phyloP scores from a whole-genome alignment of 495 filamentous ascomycete genomes.

The Schizothecium vesticola region DNA sequence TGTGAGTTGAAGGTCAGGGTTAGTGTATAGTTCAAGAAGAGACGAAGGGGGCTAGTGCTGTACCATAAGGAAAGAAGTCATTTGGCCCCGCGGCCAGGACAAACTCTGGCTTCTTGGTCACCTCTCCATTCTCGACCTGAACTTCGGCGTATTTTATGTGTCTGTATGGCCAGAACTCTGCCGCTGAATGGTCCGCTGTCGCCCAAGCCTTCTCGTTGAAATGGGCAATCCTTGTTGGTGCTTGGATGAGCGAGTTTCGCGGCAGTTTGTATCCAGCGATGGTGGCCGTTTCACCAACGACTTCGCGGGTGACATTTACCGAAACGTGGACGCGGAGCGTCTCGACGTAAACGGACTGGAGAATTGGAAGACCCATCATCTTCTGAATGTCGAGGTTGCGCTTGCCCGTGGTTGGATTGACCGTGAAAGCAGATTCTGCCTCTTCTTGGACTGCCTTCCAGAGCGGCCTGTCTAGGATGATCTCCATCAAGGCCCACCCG shows the following conservation, averaged over 20 bases:
- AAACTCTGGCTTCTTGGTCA: neutral
- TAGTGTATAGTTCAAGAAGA: neutral
- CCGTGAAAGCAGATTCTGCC: neutral
- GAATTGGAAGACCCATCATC: neutral
- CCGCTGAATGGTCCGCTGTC: neutral
- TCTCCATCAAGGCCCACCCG: constrained; percentile 1
- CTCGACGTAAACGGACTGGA: constrained; percentile 3
- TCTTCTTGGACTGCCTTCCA: neutral
- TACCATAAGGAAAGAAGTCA: constrained; percentile 6
- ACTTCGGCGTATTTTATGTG: neutral
- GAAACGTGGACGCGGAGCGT: neutral
- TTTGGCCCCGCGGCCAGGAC: constrained; percentile 1
- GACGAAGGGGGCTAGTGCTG: neutral
- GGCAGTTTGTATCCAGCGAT: neutral
- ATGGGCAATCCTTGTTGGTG: neutral
- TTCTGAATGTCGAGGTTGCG: neutral
- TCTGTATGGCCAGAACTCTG: constrained; percentile 5
- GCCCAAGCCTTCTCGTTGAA: neutral
- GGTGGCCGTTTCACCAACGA: neutral
- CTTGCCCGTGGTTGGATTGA: neutral
- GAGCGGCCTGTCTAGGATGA: neutral
- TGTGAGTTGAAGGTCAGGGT: neutral
- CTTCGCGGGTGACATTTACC: constrained; percentile 3
- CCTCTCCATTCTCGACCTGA: neutral
- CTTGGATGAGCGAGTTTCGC: neutral